A percentile compares a stretch with the other conserved stretches of the same genome.
Evolutionary conservation across 164 flowering plant species (phyloP).

Genomic region (Vitis riparia): DNA sequence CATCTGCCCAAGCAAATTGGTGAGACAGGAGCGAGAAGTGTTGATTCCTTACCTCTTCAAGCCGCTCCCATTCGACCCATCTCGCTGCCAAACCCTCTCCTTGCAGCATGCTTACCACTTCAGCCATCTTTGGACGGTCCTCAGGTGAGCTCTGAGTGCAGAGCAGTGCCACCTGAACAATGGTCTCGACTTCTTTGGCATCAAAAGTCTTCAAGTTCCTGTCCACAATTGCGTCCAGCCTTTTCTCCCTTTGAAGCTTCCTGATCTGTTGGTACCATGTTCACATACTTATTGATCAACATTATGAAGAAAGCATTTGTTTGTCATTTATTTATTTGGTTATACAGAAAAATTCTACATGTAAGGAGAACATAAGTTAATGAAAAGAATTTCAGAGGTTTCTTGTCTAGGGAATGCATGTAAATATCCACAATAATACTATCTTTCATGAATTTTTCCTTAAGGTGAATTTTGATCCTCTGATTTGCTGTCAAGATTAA

Average conservation of each 20-base stretch:
- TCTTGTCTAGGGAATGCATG: no score
- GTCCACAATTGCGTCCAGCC: conserved; percentile 74
- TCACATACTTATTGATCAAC: background rate
- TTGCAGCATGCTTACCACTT: conserved; percentile 71
- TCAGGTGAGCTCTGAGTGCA: conserved; percentile 91
- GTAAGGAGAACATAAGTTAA: conserved; percentile 1
- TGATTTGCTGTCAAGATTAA: no score
- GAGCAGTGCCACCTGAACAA: conserved; percentile 75
- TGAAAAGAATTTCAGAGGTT: background rate
- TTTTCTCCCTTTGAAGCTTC: conserved; percentile 69
- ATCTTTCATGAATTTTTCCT: no score
- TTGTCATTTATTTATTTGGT: background rate
- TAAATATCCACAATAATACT: no score
- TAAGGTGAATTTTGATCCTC: no score
- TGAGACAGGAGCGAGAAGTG: conserved; percentile 46
- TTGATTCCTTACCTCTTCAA: conserved; percentile 50
- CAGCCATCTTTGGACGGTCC: conserved; percentile 79
- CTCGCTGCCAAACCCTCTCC: conserved; percentile 69
- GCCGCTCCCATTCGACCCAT: conserved; percentile 82
- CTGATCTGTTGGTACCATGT: conserved; percentile 52
- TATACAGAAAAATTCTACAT: background rate
- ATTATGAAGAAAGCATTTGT: background rate
- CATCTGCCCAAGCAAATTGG: conserved; percentile 70
- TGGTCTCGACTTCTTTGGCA: conserved; percentile 65
- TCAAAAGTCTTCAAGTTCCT: conserved; percentile 53